A percentile compares a stretch with the other conserved stretches of the same genome.
These are phyloP conservation scores for Aspergillus oerlinghausenensis DNA, from an alignment of 2,329 filamentous ascomycete genomes.

Conservation along the genomic window DNA sequence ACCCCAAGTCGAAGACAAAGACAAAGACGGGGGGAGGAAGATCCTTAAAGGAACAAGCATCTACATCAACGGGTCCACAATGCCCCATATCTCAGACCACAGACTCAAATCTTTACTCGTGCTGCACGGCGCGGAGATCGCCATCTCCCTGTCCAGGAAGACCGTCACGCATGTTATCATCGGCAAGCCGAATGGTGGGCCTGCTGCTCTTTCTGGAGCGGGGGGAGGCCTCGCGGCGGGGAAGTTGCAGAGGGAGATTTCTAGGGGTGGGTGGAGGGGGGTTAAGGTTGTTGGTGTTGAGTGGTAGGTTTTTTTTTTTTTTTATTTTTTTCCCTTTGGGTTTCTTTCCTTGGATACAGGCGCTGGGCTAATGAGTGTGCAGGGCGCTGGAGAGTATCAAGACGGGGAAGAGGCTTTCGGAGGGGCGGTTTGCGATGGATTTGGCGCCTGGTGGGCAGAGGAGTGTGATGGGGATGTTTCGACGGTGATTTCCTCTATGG, in stretches of 20 bases:
- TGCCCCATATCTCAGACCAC: constrained; percentile 78
- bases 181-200: constrained; percentile 51
- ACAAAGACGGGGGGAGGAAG: too few relatives aligned
- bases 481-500: constrained; percentile 3
- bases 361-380: constrained; percentile 12
- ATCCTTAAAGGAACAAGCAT: constrained; percentile 62
- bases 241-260: constrained; percentile 79
- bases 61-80: constrained; percentile 84
- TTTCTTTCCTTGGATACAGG: background rate
- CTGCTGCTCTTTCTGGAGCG: constrained; percentile 57
- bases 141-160: too few relatives aligned
- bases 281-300: constrained; percentile 77
- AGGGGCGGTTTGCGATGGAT: constrained; percentile 66
- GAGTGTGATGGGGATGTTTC: constrained; percentile 58
- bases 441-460: constrained; percentile 59
- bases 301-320: constrained; percentile 55
- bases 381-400: constrained; percentile 83
- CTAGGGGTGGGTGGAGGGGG: constrained; percentile 59
- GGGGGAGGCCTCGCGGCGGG: constrained; percentile 71
- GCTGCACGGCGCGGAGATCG: constrained; percentile 66
- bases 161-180: constrained; percentile 80
- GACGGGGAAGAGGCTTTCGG: constrained; percentile 67
- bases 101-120: constrained; percentile 73
- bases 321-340: constrained; percentile 19
- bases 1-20: too few relatives aligned